Base-by-base conservation (phyloP, 768 basidiomycete species). In the Hemileccinum rubropunctum region DNA sequence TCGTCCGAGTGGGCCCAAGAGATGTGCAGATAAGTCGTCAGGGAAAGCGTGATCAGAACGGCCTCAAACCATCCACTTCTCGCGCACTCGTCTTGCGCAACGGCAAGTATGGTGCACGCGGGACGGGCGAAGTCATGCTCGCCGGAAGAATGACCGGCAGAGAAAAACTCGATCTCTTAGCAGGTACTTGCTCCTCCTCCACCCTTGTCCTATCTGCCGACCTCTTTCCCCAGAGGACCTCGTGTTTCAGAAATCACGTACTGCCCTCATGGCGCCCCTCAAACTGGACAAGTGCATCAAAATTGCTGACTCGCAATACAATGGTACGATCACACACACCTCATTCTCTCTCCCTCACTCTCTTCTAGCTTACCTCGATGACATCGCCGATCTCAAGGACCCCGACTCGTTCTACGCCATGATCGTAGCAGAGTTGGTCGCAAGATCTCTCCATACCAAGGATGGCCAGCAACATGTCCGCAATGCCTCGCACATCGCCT, bases 111-210 rank as follows among this genome's bases (percentile, higher is more conserved):
- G 88, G 86, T 12, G 75, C 85, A 26, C 76, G 76, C 46, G 88
- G 88, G 36, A 81, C 81, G 6, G 87, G 87, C 15, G 87, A 89
- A 66, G 17, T 89, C 39, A 64, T 83, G 41, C 66, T 78, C 40
- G 71, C 74, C 46, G 77, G 71, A 21, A 86, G 76, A 61, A 78
- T 88, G 54, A 82, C 77, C 42, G 90, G 90, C 1, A 77, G 86
- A 59, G 89, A 91, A 67, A 91, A 91, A 60, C 73, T 92, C 27
- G 87, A 89, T 64, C 75, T 91, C 21, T 70, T 91, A 27, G 86
- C 86, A 57, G 88, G 90, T 87, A 61, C 51, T 71, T 30, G 21
- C 34, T 32, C 23, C 23, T 30, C 21, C 37, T 17, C 47, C 21
- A 0, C 43, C 13, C 39, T 42, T 6, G 2, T 15, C 13, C 7